A percentile compares a stretch with the other conserved stretches of the same genome.
Conservation (phyloP, 2,329 filamentous ascomycete genomes). For the Colletotrichum karsti region DNA sequence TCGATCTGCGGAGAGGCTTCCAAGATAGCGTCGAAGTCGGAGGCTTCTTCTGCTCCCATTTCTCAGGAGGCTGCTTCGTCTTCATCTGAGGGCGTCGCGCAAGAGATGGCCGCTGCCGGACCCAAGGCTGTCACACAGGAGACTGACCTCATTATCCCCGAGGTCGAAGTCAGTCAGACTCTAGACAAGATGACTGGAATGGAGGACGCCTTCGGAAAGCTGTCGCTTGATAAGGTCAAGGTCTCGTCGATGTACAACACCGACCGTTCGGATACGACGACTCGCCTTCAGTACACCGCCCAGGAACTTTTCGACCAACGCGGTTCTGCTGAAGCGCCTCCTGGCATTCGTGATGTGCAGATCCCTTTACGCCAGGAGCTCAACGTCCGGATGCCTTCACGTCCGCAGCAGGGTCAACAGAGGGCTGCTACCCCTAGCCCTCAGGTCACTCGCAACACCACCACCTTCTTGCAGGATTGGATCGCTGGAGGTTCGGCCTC, state of each 20-base stretch:
- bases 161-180: background rate
- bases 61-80: too few species aligned
- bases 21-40: too few species aligned
- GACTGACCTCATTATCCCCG: background rate
- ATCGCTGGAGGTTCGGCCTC: background rate
- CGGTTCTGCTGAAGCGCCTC: background rate
- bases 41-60: too few species aligned
- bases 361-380: background rate
- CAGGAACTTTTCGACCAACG: background rate
- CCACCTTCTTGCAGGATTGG: background rate
- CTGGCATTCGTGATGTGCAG: constrained; percentile 10
- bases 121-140: background rate
- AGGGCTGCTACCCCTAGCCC: background rate
- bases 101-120: background rate
- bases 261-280: background rate
- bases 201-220: constrained; percentile 9
- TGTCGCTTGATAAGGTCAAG: constrained; percentile 15
- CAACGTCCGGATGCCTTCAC: background rate
- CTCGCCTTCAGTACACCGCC: constrained; percentile 2
- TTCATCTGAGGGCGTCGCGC: background rate
- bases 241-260: constrained; percentile 10
- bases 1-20: too few species aligned
- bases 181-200: background rate
- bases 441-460: too few species aligned
- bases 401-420: background rate